A percentile compares a stretch with the other conserved stretches of the same genome.
Evolutionary conservation across 305 asterid genomes (phyloP).

Genomic region (Fraxinus nigra): DNA sequence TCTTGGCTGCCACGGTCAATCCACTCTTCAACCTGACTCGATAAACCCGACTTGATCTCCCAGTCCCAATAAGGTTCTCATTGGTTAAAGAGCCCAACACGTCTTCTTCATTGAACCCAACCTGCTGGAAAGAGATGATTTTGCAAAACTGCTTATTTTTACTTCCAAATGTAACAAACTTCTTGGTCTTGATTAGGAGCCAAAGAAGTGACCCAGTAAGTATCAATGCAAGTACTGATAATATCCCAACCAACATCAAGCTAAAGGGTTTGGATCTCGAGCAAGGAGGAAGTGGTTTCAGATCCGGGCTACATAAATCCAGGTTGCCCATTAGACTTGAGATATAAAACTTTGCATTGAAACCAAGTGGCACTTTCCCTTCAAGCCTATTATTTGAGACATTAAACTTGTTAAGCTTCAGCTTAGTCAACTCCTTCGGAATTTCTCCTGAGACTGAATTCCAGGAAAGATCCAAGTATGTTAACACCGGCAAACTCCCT

Average conservation of each 20-base stretch:
- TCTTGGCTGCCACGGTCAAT: slow-evolving; percentile 60
- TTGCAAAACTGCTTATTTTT: slow-evolving; percentile 49
- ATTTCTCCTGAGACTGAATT: slow-evolving; percentile 59
- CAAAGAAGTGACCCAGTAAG: slow-evolving; percentile 46
- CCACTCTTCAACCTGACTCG: slow-evolving; percentile 56
- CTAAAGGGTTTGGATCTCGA: slow-evolving; percentile 36
- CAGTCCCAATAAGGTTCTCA: slow-evolving; percentile 63
- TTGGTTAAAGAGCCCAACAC: slow-evolving; percentile 46
- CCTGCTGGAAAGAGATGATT: slow-evolving; percentile 55
- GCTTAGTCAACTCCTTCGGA: slow-evolving; percentile 52
- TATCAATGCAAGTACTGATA: slow-evolving; percentile 46
- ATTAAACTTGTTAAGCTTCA: slow-evolving; percentile 55
- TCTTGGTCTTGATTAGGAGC: slow-evolving; percentile 53
- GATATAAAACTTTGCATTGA: slow-evolving; percentile 30
- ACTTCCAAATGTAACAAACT: slow-evolving; percentile 25
- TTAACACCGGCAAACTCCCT: slow-evolving; percentile 57
- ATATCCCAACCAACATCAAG: slow-evolving; percentile 41
- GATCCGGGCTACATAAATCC: slow-evolving; percentile 58
- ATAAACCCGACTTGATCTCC: slow-evolving; percentile 80
- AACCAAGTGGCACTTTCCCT: slow-evolving; percentile 58
- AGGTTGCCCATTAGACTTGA: slow-evolving; percentile 61
- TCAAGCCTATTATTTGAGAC: slow-evolving; percentile 65
- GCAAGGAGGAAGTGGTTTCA: slow-evolving; percentile 50
- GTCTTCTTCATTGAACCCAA: slow-evolving; percentile 52
- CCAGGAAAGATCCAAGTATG: slow-evolving; percentile 53